Percentiles rank a stretch among this genome's conserved stretches.
Evolutionary conservation across 176 grass and related monocot species (phyloP).

Genomic region (Aegilops umbellulata): DNA sequence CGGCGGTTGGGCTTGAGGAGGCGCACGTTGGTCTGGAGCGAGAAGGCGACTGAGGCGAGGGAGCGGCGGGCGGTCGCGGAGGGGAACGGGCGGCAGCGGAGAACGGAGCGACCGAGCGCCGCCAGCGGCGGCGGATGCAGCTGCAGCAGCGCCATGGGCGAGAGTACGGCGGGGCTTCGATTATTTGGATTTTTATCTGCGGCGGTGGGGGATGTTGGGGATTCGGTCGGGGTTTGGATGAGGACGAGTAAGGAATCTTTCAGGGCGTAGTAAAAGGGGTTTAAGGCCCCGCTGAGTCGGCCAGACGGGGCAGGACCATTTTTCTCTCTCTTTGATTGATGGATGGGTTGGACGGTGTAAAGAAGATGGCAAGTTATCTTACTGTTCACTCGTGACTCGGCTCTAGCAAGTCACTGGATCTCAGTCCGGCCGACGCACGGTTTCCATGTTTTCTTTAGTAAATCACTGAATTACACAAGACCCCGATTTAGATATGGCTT

Average conservation of each 20-base stretch:
- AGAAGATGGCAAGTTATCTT: no score
- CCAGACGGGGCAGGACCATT: no score
- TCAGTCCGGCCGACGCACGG: no score
- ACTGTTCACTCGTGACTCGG: no score
- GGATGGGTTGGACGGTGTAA: no score
- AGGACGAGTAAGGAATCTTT: conserved; percentile 37
- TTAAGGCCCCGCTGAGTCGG: neutral
- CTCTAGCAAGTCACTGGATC: no score
- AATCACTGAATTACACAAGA: no score
- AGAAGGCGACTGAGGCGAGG: conserved; percentile 39
- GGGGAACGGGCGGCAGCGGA: conserved; percentile 7
- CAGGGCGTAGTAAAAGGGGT: neutral
- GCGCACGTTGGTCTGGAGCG: conserved; percentile 45
- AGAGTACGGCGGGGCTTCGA: conserved; percentile 29
- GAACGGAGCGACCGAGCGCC: neutral
- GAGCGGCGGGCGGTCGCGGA: neutral
- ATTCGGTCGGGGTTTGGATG: conserved; percentile 31
- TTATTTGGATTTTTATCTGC: conserved; percentile 44
- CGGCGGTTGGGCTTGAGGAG: conserved; percentile 52
- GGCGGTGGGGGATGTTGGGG: conserved; percentile 31
- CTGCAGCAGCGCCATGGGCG: conserved; percentile 51
- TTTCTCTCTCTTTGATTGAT: no score
- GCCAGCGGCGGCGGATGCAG: conserved; percentile 29
- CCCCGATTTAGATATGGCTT: no score
- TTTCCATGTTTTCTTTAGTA: no score